Percentiles rank a stretch among this genome's conserved stretches.
Conservation (phyloP, 2,329 filamentous ascomycete genomes). For the Rugonectria rugulosa region DNA sequence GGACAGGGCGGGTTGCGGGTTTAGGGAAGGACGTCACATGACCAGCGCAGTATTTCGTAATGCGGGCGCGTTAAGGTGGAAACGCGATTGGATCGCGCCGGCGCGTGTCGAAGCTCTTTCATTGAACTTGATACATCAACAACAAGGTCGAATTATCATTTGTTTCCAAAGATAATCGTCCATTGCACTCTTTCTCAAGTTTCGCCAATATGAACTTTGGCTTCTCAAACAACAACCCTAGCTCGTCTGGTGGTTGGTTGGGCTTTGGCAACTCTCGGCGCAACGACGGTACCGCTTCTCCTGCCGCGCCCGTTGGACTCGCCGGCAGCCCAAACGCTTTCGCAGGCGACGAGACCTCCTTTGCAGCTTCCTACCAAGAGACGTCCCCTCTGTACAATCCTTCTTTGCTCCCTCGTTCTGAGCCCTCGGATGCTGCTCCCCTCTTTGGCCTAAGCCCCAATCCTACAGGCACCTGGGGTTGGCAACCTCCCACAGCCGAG, state of each 20-base stretch:
- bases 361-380: conserved; percentile 37
- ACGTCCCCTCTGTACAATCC: conserved; percentile 36
- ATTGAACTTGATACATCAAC: neutral
- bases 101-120: neutral
- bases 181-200: neutral
- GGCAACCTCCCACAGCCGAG: conserved; percentile 23
- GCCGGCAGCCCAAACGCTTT: conserved; percentile 9
- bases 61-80: no score
- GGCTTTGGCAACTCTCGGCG: conserved; percentile 26
- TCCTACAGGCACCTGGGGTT: conserved; percentile 24
- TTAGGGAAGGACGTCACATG: no score
- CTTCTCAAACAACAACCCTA: conserved; percentile 25
- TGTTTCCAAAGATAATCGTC: neutral
- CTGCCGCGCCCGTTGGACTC: conserved; percentile 19
- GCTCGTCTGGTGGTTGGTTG: conserved; percentile 26
- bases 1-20: no score
- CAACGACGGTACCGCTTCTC: conserved; percentile 19
- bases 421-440: conserved; percentile 14
- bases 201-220: conserved; percentile 29
- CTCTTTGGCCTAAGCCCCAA: conserved; percentile 18
- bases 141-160: neutral
- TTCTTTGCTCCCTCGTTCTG: conserved; percentile 13
- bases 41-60: neutral
- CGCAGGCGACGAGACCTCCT: conserved; percentile 30
- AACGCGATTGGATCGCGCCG: neutral